These are phyloP conservation scores for Oxyria digyna DNA, from an alignment of 148 eudicot species.

Conservation along the genomic window DNA sequence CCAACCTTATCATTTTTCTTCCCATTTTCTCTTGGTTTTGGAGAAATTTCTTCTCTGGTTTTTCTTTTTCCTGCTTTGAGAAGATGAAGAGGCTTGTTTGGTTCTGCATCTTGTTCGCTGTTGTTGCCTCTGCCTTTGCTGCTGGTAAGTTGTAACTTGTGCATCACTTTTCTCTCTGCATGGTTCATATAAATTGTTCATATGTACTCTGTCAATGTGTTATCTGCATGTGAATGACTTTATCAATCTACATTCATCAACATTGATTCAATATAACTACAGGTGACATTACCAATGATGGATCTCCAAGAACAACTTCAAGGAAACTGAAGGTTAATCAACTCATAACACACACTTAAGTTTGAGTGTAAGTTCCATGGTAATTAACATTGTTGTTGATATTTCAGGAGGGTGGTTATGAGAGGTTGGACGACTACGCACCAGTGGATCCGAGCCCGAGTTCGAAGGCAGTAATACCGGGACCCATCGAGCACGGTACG, in stretches of 20 bases:
- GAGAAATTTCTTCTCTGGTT: too few relatives aligned
- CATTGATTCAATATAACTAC: not conserved
- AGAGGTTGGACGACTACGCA: constrained; percentile 21
- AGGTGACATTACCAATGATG: not conserved
- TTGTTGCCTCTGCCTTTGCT: not conserved
- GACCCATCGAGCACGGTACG: constrained; percentile 38
- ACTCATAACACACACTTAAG: not conserved
- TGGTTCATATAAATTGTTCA: too few relatives aligned
- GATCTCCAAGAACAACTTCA: not conserved
- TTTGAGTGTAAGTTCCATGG: not conserved
- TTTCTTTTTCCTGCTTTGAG: not conserved
- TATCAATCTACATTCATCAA: too few relatives aligned
- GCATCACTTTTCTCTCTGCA: too few relatives aligned
- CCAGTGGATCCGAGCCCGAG: constrained; percentile 39
- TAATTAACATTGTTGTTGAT: not conserved
- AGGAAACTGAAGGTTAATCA: not conserved
- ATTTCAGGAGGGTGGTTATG: constrained; percentile 10
- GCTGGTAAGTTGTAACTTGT: not conserved
- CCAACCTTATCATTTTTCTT: not conserved
- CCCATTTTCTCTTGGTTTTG: too few relatives aligned
- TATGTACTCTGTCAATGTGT: too few relatives aligned
- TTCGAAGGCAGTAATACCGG: constrained; percentile 35
- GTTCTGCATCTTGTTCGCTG: not conserved
- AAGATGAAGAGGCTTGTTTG: not conserved
- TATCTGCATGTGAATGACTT: too few relatives aligned